phyloP scores from a whole-genome alignment of 495 filamentous ascomycete species.

The Trichoderma orchidacearum region DNA sequence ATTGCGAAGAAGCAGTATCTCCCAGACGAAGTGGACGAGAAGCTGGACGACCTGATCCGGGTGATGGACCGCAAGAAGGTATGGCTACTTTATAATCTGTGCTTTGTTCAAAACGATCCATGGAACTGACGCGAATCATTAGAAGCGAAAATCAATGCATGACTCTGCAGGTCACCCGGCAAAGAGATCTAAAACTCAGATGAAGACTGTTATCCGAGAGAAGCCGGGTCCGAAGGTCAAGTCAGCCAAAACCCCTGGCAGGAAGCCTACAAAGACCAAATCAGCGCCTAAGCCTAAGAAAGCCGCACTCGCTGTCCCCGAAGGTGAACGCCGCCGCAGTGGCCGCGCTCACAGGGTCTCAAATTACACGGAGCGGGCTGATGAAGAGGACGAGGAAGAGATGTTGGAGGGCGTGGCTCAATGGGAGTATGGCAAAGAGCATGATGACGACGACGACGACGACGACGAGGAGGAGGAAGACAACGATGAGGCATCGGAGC shows the following conservation, averaged over 20 bases:
- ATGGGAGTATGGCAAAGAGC: slow-evolving; percentile 35
- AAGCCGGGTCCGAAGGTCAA: slow-evolving; percentile 11
- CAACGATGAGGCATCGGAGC: too few relatives aligned
- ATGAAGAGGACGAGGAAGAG: slow-evolving; percentile 40
- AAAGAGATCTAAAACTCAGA: slow-evolving; percentile 15
- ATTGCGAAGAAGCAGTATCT: slow-evolving; percentile 75
- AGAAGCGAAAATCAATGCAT: slow-evolving; percentile 36
- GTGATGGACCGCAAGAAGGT: slow-evolving; percentile 42
- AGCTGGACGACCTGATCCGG: slow-evolving; percentile 50
- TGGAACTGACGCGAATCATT: slow-evolving; percentile 3
- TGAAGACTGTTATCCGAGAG: slow-evolving; percentile 18
- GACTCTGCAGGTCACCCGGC: slow-evolving; percentile 21
- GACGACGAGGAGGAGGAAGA: slow-evolving; percentile 5
- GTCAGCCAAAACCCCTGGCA: slow-evolving; percentile 5
- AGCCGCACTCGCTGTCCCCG: slow-evolving; percentile 12
- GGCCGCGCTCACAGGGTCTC: slow-evolving; percentile 27
- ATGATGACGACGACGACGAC: slow-evolving; percentile 3
- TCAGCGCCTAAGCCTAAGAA: slow-evolving; percentile 19
- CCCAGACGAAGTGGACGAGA: slow-evolving; percentile 68
- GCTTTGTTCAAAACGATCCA: not conserved
- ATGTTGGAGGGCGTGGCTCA: slow-evolving; percentile 40
- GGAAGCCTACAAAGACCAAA: slow-evolving; percentile 13
- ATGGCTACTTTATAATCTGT: slow-evolving; percentile 6
- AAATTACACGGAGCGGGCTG: slow-evolving; percentile 37
- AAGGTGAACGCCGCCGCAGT: slow-evolving; percentile 34